Conservation (phyloP, 164 flowering plant genomes). For the Annona cherimola region DNA sequence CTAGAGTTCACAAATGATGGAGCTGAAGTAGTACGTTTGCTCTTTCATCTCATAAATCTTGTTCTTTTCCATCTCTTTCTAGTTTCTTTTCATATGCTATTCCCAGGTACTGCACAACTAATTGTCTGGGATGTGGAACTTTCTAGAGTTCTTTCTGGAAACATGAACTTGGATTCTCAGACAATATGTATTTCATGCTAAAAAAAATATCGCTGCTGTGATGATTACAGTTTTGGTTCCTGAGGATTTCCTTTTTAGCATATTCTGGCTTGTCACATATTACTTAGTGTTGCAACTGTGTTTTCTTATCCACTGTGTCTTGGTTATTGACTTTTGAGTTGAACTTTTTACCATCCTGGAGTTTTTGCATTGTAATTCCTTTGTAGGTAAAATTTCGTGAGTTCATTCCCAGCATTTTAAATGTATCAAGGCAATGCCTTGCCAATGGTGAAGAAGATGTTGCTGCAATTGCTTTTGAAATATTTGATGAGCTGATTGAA, state of each 20-base stretch:
- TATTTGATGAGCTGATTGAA: constrained; percentile 95
- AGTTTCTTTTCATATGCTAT: neutral
- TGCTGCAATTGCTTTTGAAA: constrained; percentile 89
- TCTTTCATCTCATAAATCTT: constrained; percentile 1
- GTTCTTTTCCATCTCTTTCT: neutral
- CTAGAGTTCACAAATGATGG: constrained; percentile 83
- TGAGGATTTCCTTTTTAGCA: neutral
- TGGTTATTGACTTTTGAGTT: neutral
- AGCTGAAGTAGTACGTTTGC: constrained; percentile 72
- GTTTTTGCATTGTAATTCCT: neutral
- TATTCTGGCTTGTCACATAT: neutral
- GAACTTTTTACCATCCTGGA: neutral
- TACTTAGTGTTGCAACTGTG: neutral
- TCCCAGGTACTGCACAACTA: too few relatives aligned
- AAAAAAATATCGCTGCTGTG: neutral
- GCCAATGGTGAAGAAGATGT: constrained; percentile 56
- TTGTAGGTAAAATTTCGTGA: constrained; percentile 82
- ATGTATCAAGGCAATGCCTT: constrained; percentile 29
- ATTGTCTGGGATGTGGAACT: too few relatives aligned
- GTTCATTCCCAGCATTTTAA: constrained; percentile 86
- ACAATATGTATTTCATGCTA: too few relatives aligned
- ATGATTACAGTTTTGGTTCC: neutral
- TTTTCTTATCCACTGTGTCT: neutral
- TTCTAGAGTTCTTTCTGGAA: neutral
- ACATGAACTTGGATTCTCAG: neutral